Percentiles rank a stretch among this genome's conserved stretches.
Conservation (phyloP, 1,284 basidiomycete species). For the Apiotrichum montevideense region DNA sequence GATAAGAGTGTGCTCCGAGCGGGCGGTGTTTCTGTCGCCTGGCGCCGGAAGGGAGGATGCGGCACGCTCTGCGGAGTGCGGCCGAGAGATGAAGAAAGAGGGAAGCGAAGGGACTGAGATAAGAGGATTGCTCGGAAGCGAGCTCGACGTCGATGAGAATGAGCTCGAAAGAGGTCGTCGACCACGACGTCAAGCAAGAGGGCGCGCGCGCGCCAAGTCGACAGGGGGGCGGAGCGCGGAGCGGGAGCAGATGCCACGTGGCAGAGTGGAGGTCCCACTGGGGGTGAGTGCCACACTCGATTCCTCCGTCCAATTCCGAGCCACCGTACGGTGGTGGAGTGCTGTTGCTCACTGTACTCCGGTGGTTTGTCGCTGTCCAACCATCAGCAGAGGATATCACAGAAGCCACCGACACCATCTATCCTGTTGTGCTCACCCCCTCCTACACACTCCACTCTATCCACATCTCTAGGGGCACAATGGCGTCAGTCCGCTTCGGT, state of each 20-base stretch:
- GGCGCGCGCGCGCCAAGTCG: neutral
- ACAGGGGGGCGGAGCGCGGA: neutral
- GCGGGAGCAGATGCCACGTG: neutral
- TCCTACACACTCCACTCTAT: neutral
- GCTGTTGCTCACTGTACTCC: neutral
- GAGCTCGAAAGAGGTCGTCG: neutral
- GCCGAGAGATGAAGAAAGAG: too few species aligned
- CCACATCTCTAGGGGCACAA: slow-evolving; percentile 16
- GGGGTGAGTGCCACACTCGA: neutral
- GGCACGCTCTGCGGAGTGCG: too few species aligned
- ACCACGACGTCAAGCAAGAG: neutral
- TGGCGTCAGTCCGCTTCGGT: slow-evolving; percentile 33
- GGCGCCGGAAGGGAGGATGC: too few species aligned
- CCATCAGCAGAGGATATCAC: slow-evolving; percentile 9
- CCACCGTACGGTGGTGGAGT: neutral
- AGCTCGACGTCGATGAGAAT: too few species aligned
- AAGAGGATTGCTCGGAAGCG: too few species aligned
- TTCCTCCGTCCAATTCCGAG: neutral
- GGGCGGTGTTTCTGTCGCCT: too few species aligned
- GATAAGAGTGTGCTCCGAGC: neutral
- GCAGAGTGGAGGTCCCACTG: too few species aligned
- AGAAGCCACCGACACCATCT: neutral
- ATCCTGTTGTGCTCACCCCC: slow-evolving; percentile 7
- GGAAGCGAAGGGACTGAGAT: too few species aligned
- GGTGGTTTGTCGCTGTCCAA: neutral